A percentile compares a stretch with the other conserved stretches of the same genome.
Evolutionary conservation across 306 rosid species (phyloP).

Genomic region (Corylus americana): DNA sequence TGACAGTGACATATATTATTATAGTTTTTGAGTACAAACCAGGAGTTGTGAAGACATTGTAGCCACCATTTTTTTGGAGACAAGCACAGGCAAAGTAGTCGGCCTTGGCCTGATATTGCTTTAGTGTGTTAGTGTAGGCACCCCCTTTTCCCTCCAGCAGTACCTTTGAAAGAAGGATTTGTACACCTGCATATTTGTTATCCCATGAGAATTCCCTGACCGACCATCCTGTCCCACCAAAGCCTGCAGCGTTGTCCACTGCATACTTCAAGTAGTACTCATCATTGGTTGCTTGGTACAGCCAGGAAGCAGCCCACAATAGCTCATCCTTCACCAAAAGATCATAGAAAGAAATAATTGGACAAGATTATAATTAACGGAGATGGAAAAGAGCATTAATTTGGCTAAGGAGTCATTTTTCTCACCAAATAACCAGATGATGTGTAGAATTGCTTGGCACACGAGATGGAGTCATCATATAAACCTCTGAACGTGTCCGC

Average conservation of each 20-base stretch:
- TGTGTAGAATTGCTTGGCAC: slow-evolving; percentile 60
- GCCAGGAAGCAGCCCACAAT: slow-evolving; percentile 92
- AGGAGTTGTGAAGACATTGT: slow-evolving; percentile 67
- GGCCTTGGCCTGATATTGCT: slow-evolving; percentile 89
- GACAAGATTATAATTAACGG: background rate
- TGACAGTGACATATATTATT: background rate
- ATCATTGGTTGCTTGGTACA: slow-evolving; percentile 65
- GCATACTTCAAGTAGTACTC: slow-evolving; percentile 75
- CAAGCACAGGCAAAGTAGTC: slow-evolving; percentile 81
- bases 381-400: background rate
- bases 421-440: slow-evolving; percentile 84
- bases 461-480: slow-evolving; percentile 57
- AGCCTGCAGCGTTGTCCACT: slow-evolving; percentile 62
- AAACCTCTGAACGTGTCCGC: slow-evolving; percentile 77
- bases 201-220: slow-evolving; percentile 92
- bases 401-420: background rate
- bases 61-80: slow-evolving; percentile 81
- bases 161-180: slow-evolving; percentile 72
- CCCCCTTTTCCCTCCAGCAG: slow-evolving; percentile 70
- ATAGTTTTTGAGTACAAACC: slow-evolving; percentile 39
- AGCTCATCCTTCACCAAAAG: slow-evolving; percentile 65
- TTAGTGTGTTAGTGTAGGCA: slow-evolving; percentile 52
- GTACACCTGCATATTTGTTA: slow-evolving; percentile 86
- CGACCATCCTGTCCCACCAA: slow-evolving; percentile 95
- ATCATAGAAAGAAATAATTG: background rate